Evolutionary conservation across 768 basidiomycete genomes (phyloP).

Genomic region (Panaeolus cyanescens): DNA sequence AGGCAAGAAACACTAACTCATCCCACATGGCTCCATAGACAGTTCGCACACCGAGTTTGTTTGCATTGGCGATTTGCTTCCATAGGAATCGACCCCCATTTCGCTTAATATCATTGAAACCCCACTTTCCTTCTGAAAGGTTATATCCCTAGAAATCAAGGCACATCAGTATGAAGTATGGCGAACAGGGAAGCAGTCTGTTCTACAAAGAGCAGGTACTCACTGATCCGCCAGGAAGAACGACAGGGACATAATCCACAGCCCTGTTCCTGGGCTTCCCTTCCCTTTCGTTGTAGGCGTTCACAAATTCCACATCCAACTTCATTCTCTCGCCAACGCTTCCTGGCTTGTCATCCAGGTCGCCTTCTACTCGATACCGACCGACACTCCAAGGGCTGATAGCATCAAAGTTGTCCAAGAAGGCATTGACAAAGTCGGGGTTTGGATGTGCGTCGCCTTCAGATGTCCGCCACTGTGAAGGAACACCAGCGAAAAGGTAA

Average conservation of each 20-base stretch:
- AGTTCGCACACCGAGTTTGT: conserved; percentile 57
- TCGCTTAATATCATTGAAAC: conserved; percentile 69
- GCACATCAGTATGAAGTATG: conserved; percentile 3
- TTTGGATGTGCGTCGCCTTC: conserved; percentile 70
- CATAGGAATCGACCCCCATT: conserved; percentile 79
- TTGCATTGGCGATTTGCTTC: conserved; percentile 75
- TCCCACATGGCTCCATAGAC: conserved; percentile 92
- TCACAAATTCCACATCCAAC: conserved; percentile 63
- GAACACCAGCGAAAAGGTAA: conserved; percentile 71
- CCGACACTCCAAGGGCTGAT: conserved; percentile 87
- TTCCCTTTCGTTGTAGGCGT: conserved; percentile 41
- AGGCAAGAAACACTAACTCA: conserved; percentile 51
- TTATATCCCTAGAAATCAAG: conserved; percentile 59
- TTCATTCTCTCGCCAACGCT: conserved; percentile 48
- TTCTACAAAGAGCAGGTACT: conserved; percentile 28
- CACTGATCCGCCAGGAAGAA: conserved; percentile 82
- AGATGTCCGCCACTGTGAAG: conserved; percentile 76
- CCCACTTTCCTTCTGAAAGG: conserved; percentile 69
- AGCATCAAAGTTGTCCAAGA: conserved; percentile 78
- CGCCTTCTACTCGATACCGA: conserved; percentile 58
- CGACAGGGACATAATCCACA: conserved; percentile 83
- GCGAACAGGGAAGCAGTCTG: not conserved
- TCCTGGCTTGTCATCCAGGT: conserved; percentile 65
- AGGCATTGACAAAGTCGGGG: conserved; percentile 65
- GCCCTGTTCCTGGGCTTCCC: conserved; percentile 34